A percentile compares a stretch with the other conserved stretches of the same genome.
These are phyloP conservation scores for Stephania yunnanensis DNA, from an alignment of 164 flowering plant genomes.

Conservation along the genomic window DNA sequence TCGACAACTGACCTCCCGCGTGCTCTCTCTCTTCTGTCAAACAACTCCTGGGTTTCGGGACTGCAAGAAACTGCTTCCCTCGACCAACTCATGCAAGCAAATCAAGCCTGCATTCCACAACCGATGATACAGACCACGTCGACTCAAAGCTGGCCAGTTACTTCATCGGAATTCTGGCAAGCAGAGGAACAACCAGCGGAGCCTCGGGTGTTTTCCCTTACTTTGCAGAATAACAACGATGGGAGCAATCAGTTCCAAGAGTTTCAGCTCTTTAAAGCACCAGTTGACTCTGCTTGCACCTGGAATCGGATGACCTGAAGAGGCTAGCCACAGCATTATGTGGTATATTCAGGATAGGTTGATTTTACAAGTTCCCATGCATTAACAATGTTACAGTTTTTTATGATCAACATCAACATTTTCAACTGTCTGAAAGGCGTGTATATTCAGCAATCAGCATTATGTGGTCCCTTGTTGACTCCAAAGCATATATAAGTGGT, in stretches of 20 bases:
- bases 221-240: conserved; percentile 11
- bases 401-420: too few species aligned
- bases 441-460: too few species aligned
- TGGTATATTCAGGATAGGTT: too few species aligned
- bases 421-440: too few species aligned
- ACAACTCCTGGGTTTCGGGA: conserved; percentile 41
- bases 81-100: conserved; percentile 26
- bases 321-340: too few species aligned
- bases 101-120: conserved; percentile 18
- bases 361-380: too few species aligned
- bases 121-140: conserved; percentile 24
- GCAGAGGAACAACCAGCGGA: conserved; percentile 17
- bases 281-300: conserved; percentile 35
- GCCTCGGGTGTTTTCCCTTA: conserved; percentile 18
- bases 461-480: too few species aligned
- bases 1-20: conserved; percentile 47
- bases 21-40: conserved; percentile 99
- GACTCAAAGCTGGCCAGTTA: conserved; percentile 25
- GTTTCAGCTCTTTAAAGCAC: conserved; percentile 40
- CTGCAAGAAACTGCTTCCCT: conserved; percentile 28
- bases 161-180: conserved; percentile 41
- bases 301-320: conserved; percentile 29
- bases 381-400: too few species aligned
- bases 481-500: too few species aligned
- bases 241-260: conserved; percentile 34